Evolutionary conservation across 805 yeast genomes (phyloP), one percentile per base, ranked within the genome.

Genomic region (Nakazawaea holstii): DNA sequence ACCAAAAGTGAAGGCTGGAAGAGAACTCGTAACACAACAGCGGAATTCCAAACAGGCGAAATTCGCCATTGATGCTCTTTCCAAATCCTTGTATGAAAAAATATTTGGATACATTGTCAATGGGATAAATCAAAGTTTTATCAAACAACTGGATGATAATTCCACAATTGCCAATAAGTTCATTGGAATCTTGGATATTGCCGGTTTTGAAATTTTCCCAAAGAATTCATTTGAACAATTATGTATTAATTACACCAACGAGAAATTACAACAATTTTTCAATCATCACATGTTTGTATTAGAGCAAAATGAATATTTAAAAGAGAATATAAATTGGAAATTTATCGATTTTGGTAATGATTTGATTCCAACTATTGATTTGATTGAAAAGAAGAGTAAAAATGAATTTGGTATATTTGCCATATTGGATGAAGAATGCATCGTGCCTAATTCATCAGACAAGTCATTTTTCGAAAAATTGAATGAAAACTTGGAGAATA

Each of bases 311-410:
- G 84, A 79, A 56, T 79, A 79, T 51, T 56, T 78, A 46, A 67
- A 79, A 46, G 84, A 79, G 58, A 78, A 79, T 45, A 78, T 79
- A 40, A 76, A 76, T 52, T 79, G 84, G 84, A 74, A 77, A 50
- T 92, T 84, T 55, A 84, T 92, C 43, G 99, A 94, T 61, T 94
- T 90, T 66, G 99, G 99, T 13, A 86, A 84, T 51, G 97, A 94
- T 62, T 71, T 94, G 48, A 96, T 92, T 61, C 95, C 95, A 26
- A 92, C 99, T 0, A 94, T 94, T 43, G 95, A 91, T 56, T 70
- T 94, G 48, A 91, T 94, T 45, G 99, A 94, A 66, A 82, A 61
- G 55, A 71, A 67, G 56, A 59, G 37, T 71, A 75, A 52, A 82
- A 91, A 40, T 20, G 58, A 53, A 30, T 76, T 89, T 65, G 97